Evolutionary conservation across 169 alveolate genomes (phyloP).

Genomic region (Perkinsus olseni): DNA sequence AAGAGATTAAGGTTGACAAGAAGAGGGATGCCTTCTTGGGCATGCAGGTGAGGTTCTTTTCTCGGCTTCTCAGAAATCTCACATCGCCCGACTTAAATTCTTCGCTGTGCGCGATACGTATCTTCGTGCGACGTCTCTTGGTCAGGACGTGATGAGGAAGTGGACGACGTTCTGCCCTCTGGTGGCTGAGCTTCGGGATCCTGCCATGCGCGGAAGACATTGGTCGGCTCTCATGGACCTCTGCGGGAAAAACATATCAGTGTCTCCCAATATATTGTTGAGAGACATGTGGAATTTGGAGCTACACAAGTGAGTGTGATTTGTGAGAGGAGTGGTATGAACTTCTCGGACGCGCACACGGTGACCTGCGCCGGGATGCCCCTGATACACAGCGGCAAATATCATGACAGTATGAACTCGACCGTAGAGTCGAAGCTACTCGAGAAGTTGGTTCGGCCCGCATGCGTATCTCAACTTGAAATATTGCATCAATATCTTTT

Average conservation of each 20-base stretch:
- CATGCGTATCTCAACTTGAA: no score
- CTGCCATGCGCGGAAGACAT: slow-evolving; percentile 86
- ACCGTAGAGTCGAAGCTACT: no score
- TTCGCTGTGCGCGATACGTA: no score
- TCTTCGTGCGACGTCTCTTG: no score
- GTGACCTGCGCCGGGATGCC: no score
- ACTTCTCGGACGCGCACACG: no score
- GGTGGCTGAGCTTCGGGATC: slow-evolving; percentile 79
- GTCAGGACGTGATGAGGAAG: slow-evolving; percentile 40
- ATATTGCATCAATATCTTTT: no score
- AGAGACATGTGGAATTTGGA: slow-evolving; percentile 75
- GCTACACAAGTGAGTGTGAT: slow-evolving; percentile 48
- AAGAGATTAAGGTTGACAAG: slow-evolving; percentile 72
- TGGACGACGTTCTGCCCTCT: slow-evolving; percentile 83
- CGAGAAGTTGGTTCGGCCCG: no score
- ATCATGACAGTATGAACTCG: no score
- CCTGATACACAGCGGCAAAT: no score
- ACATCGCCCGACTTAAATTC: no score
- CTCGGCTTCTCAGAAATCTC: no score
- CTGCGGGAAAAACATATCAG: slow-evolving; percentile 46
- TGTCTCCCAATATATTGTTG: slow-evolving; percentile 59
- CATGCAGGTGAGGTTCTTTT: slow-evolving; percentile 42
- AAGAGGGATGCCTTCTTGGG: slow-evolving; percentile 78
- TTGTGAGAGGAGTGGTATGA: background rate
- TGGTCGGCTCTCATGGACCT: slow-evolving; percentile 77